Evolutionary conservation across 257 asterid genomes (phyloP), one percentile per base, ranked within the genome.

Genomic region (Plantago major): DNA sequence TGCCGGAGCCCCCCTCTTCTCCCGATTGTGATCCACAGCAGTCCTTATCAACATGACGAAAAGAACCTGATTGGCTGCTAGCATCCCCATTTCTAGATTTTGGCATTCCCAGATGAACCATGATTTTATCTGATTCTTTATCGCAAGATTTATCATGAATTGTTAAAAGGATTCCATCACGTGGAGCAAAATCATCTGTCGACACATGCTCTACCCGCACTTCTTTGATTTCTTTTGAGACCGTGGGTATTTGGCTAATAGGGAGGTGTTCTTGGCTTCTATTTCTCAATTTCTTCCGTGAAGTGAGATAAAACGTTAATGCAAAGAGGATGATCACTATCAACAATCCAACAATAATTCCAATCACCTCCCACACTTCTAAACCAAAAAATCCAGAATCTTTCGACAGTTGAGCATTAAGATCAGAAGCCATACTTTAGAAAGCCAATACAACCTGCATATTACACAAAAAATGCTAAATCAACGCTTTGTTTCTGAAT

Each of bases 341-440:
- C 48, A 78, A 64, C 52, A 82, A 62, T 45, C 94, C 96, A 33
- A 88, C 94, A 14, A 91, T 48, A 28, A 91, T 86, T 55, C 96
- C 98, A 30, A 91, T 81, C 59, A 88, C 68, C 78, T 91, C 90
- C 98, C 98, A 91, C 46, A 91, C 95, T 77, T 82, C 83, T 74
- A 91, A 84, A 58, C 85, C 82, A 44, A 87, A 78, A 54, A 86
- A 5, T 46, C 86, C 87, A 11, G 96, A 82, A 37, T 68, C 72
- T 63, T 82, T 66, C n/a, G 88, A 84, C 7, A 91, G 79, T 53
- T 80, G 76, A 15, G 81, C 44, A 64, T 84, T 84, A 30, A 91
- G 95, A 82, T 87, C 81, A 78, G 94, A 79, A 68, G 82, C 91
- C 98, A 91, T 91, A 42, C 54, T 53, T 70, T 75, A 74, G 50